Conservation (phyloP, 495 filamentous ascomycete genomes). For the Hyaloscypha hepaticicola region DNA sequence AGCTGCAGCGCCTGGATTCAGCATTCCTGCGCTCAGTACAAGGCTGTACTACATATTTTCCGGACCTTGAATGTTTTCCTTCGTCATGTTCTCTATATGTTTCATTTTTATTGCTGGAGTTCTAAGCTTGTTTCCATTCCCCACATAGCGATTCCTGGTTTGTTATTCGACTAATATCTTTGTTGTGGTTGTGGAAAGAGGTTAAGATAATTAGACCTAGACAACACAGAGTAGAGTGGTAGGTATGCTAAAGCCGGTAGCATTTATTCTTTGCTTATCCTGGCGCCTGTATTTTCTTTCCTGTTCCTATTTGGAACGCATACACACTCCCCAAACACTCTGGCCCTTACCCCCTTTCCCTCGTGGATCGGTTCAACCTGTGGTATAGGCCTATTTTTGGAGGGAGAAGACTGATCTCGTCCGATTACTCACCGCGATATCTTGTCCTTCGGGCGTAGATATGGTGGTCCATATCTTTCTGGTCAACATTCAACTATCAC, state of each 20-base stretch:
- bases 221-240: neutral
- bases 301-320: neutral
- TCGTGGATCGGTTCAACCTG: slow-evolving; percentile 52
- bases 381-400: slow-evolving; percentile 90
- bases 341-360: slow-evolving; percentile 73
- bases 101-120: neutral
- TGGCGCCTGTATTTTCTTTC: neutral
- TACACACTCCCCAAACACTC: slow-evolving; percentile 75
- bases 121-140: neutral
- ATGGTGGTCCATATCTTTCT: slow-evolving; percentile 68
- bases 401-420: slow-evolving; percentile 68
- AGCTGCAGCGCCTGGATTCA: neutral
- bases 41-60: slow-evolving; percentile 18
- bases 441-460: slow-evolving; percentile 57
- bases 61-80: neutral
- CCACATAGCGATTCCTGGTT: neutral
- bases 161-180: neutral
- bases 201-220: neutral
- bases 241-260: neutral
- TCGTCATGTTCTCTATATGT: neutral
- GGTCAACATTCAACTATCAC: slow-evolving; percentile 24
- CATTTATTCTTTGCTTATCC: neutral
- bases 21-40: slow-evolving; percentile 12
- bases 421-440: slow-evolving; percentile 73
- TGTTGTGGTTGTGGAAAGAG: neutral